These are phyloP conservation scores for Phialophora verrucosa DNA, from an alignment of 2,329 filamentous ascomycete species.

Conservation along the genomic window DNA sequence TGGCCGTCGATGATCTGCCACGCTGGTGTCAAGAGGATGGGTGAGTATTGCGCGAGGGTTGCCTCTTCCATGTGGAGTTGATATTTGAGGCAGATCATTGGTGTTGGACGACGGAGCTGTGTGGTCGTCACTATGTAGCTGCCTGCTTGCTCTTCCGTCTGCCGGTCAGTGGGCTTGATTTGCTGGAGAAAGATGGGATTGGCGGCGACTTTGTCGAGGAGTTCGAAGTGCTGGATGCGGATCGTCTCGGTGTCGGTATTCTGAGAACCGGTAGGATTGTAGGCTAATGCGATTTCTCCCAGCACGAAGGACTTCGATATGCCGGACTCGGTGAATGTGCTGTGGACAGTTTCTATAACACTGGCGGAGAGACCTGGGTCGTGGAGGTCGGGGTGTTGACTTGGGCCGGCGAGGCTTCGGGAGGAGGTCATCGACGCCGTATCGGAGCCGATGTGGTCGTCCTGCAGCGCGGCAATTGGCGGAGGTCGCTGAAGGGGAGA, in stretches of 20 bases:
- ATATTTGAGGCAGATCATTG: constrained; percentile 86
- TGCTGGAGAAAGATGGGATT: constrained; percentile 85
- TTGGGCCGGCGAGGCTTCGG: constrained; percentile 70
- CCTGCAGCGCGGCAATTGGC: constrained; percentile 58
- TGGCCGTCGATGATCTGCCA: constrained; percentile 88
- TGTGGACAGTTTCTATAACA: constrained; percentile 88
- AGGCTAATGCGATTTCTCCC: constrained; percentile 87
- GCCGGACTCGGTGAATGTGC: constrained; percentile 75
- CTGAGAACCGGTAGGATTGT: constrained; percentile 63
- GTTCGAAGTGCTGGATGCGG: constrained; percentile 82
- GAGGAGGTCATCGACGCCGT: constrained; percentile 90
- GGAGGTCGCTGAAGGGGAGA: constrained; percentile 42
- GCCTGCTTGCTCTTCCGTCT: constrained; percentile 64
- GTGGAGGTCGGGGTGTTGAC: constrained; percentile 80
- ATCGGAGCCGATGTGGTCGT: constrained; percentile 76
- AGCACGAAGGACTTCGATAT: constrained; percentile 75
- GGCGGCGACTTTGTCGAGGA: constrained; percentile 89
- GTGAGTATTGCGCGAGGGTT: constrained; percentile 65
- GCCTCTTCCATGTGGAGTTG: constrained; percentile 74
- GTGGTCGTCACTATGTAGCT: constrained; percentile 79
- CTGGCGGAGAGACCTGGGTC: constrained; percentile 83
- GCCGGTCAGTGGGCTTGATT: constrained; percentile 20
- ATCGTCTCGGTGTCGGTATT: constrained; percentile 65
- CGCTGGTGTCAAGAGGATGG: constrained; percentile 72
- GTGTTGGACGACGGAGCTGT: constrained; percentile 68